Evolutionary conservation across 805 yeast genomes (phyloP), one percentile per base, ranked within the genome.

Genomic region (Hanseniaspora clermontiae): DNA sequence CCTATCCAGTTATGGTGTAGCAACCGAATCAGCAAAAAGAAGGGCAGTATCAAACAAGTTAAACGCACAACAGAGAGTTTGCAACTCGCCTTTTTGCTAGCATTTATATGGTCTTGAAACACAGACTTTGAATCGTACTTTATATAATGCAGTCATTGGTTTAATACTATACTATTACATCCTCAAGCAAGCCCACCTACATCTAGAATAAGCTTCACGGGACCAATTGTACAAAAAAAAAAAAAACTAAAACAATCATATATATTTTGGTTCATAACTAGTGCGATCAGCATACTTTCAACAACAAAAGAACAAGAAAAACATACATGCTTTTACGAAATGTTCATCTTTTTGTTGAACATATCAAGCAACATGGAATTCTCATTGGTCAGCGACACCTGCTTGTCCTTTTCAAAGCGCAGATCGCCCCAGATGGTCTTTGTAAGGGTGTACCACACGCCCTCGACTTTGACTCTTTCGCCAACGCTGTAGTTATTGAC

Each of bases 261-360:
- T 39, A 19, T 39, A 11, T 10, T 39, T 24, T 24, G 27, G 27
- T 5, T 24, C 27, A 24, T 24, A 24, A 24, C 27, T 24, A 24
- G 27, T 24, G 27, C 27, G 3, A 24, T 24, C 5, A 4, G n/a
- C 11, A 36, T 36, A 36, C 6, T 36, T 36, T 36, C 12, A 12
- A 15, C 2, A 36, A 36, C n/a, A 36, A 24, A 24, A 24, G 5
- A 24, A 24, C 27, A 24, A 24, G 5, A 24, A 24, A 24, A 24
- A 24, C 27, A 37, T 37, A 39, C 17, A 38, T 38, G n/a, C 24
- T 11, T 39, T 17, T 37, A 51, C n/a, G 36, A 19, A 2, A 46
- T 45, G 34, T 52, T 52, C 57, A 52, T 37, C 36, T 52, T 49
- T n/a, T 52, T 27, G 8, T 52, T 49, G 20, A 52, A 52, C 46